Base-by-base conservation (phyloP, 805 yeast genomes). In the Soucietia sequanensis region DNA sequence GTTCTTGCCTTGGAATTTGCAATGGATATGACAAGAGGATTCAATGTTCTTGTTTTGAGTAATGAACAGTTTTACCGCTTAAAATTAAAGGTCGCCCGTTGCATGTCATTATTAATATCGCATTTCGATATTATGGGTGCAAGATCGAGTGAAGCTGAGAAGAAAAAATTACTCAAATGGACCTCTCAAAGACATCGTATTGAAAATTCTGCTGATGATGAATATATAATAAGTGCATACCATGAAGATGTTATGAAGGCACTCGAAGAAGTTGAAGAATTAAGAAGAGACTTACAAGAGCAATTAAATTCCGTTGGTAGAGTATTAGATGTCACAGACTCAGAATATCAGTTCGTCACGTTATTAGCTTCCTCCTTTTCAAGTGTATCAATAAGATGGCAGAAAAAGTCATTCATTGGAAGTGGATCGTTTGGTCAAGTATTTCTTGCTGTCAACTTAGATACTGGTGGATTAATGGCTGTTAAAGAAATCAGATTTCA, bases 121-220 rank as follows among this genome's bases (percentile, higher is more conserved):
- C 98, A 93, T 62, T 93, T 93, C 53, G 99, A 93, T 62, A 89
- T 93, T 34, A 93, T 91, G 96, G 98, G 98, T 31, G 97, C 97
- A 0, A 75, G 98, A 51, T 84, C 96, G 1, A 82, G 79, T 48
- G 87, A 83, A 51, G 71, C 78, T 8, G 81, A 74, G 50, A 71
- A 71, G 56, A 68, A 72, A 47, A 69, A 75, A 48, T 67, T 76
- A 60, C 63, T 72, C 50, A 75, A 72, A 56, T 72, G 78, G 71
- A 59, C 76, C 42, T 63, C 62, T 42, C 76, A 56, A 61, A 73
- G 65, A 37, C 80, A 78, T 34, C 81, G 75, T 47, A 68, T 75
- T 32, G 72, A 70, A 50, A 60, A 63, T 44, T 46, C 62, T 3
- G 62, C 58, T 5, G 71, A 67, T 38, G 74, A 68, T 41, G 67